Evolutionary conservation across 345 rosid species (phyloP).

Genomic region (Eucalyptus virginea): DNA sequence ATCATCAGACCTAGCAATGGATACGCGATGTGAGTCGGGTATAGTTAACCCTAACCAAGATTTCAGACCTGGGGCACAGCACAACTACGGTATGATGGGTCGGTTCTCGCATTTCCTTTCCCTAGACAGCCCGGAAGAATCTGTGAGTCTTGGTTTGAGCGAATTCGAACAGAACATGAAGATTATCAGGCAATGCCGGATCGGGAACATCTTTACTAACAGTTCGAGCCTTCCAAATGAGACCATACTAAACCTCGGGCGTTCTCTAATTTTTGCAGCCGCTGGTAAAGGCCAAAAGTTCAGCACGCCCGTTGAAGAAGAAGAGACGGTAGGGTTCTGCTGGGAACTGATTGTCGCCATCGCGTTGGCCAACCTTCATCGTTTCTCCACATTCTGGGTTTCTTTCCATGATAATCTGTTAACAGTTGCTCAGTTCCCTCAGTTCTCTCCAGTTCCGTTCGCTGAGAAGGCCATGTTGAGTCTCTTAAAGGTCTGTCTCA

Average conservation of each 20-base stretch:
- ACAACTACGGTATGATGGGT: conserved; percentile 27
- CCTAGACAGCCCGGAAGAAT: conserved; percentile 70
- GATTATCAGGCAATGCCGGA: conserved; percentile 70
- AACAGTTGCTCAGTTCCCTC: conserved; percentile 58
- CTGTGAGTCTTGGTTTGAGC: conserved; percentile 63
- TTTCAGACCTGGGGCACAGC: conserved; percentile 14
- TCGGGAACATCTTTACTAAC: conserved; percentile 60
- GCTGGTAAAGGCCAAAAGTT: conserved; percentile 95
- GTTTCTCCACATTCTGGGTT: conserved; percentile 62
- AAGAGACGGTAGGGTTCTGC: conserved; percentile 72
- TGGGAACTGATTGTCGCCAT: conserved; percentile 65
- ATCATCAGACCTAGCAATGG: conserved; percentile 7
- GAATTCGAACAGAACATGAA: conserved; percentile 86
- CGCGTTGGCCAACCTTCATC: conserved; percentile 34
- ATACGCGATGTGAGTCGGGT: conserved; percentile 25
- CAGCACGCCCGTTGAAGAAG: conserved; percentile 81
- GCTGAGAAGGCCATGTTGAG: conserved; percentile 61
- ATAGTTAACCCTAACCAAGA: conserved; percentile 21
- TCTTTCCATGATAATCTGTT: conserved; percentile 54
- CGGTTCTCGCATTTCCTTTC: conserved; percentile 69
- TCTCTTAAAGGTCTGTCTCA: conserved; percentile 56
- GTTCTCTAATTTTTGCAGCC: conserved; percentile 76
- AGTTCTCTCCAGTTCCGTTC: conserved; percentile 76
- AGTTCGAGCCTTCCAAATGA: conserved; percentile 42
- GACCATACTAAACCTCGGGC: conserved; percentile 55